Conservation (phyloP, 495 filamentous ascomycete species). For the Parmelia sp. region DNA sequence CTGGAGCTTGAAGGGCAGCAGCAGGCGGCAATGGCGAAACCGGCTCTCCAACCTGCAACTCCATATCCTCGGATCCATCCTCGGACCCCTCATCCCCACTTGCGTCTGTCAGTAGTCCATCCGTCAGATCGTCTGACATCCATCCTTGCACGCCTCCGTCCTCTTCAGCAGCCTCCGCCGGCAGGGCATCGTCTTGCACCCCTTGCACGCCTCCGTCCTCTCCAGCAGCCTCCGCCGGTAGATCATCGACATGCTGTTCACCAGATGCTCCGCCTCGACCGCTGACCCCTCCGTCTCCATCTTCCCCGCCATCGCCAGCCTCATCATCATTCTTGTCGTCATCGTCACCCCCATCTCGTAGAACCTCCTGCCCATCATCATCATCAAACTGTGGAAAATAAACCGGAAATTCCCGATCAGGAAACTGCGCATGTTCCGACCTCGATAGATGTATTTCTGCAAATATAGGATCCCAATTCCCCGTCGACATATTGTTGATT, state of each 20-base stretch:
- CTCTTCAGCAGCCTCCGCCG: neutral
- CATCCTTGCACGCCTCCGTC: neutral
- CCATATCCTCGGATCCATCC: neutral
- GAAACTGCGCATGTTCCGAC: neutral
- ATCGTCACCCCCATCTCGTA: neutral
- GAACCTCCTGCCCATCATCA: neutral
- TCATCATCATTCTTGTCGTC: neutral
- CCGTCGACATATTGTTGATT: conserved; percentile 1
- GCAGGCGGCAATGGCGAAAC: neutral
- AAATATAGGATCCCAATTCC: neutral
- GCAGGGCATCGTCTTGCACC: neutral
- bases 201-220: neutral
- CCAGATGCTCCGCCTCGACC: too few relatives aligned
- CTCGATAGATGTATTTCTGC: neutral
- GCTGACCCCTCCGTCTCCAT: neutral
- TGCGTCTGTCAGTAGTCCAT: too few relatives aligned
- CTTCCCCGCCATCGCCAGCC: neutral
- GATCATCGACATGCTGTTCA: neutral
- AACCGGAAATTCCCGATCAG: neutral
- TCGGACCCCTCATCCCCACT: neutral
- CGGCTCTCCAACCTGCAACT: neutral
- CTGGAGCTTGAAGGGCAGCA: too few relatives aligned
- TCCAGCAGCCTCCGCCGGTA: too few relatives aligned
- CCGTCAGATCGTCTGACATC: neutral
- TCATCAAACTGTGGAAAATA: neutral